Conservation (phyloP, 2,329 filamentous ascomycete species). For the Thielaviopsis musarum region DNA sequence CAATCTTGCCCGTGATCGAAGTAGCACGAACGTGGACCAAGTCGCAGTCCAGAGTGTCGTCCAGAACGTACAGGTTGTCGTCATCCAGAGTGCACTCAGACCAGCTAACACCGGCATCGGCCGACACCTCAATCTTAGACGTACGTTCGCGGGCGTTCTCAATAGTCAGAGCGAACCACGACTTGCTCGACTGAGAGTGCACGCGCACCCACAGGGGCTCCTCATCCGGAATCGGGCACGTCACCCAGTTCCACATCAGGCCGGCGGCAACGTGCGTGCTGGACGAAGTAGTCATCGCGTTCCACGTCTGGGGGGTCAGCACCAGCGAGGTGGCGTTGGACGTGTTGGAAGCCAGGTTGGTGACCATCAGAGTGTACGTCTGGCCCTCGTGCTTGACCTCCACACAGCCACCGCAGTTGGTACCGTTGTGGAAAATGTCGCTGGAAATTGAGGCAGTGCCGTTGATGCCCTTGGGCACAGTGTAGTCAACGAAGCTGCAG, state of each 20-base stretch:
- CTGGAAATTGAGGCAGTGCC: slow-evolving; percentile 4
- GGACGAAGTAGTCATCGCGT: slow-evolving; percentile 2
- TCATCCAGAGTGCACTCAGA: slow-evolving; percentile 2
- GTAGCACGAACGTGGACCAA: slow-evolving; percentile 4
- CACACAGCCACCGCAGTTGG: slow-evolving; percentile 10
- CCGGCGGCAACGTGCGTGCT: background rate
- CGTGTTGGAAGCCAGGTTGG: slow-evolving; percentile 3
- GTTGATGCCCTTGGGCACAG: slow-evolving; percentile 4
- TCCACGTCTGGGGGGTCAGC: slow-evolving; percentile 7
- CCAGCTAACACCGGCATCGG: slow-evolving; percentile 6
- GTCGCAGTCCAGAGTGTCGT: slow-evolving; percentile 3
- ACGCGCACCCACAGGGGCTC: slow-evolving; percentile 13
- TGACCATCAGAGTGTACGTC: slow-evolving; percentile 9
- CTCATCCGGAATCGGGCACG: slow-evolving; percentile 6
- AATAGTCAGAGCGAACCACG: slow-evolving; percentile 13
- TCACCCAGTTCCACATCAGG: slow-evolving; percentile 8
- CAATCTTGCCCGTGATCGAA: slow-evolving; percentile 11
- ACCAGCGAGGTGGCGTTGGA: slow-evolving; percentile 11
- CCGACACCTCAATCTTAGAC: slow-evolving; percentile 10
- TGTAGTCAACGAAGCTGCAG: slow-evolving; percentile 9
- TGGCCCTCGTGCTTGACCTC: slow-evolving; percentile 10
- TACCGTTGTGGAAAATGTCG: slow-evolving; percentile 11
- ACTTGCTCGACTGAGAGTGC: slow-evolving; percentile 12
- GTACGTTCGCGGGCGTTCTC: slow-evolving; percentile 14
- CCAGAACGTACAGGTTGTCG: slow-evolving; percentile 10